phyloP scores from a whole-genome alignment of 306 rosid genomes.

The Fragaria vesca region DNA sequence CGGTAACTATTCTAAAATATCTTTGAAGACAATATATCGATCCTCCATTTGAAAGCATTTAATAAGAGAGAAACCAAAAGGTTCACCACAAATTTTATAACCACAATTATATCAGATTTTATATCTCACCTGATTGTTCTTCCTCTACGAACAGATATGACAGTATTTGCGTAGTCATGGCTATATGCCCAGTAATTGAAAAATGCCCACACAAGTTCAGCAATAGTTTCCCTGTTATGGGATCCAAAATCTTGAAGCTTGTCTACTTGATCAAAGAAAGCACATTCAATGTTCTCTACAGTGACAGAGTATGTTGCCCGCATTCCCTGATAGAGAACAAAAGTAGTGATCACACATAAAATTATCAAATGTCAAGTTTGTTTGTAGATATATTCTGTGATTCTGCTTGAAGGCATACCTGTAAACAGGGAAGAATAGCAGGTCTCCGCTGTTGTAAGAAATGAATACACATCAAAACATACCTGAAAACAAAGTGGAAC shows the following conservation, averaged over 20 bases:
- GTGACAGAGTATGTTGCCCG: slow-evolving; percentile 57
- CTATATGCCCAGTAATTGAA: slow-evolving; percentile 93
- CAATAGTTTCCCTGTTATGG: slow-evolving; percentile 66
- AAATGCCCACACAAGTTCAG: slow-evolving; percentile 90
- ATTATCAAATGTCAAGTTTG: not conserved
- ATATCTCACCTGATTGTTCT: slow-evolving; percentile 63
- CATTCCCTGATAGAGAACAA: slow-evolving; percentile 54
- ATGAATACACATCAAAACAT: slow-evolving; percentile 97
- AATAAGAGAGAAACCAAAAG: not conserved
- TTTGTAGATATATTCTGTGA: not conserved
- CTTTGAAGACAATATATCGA: not conserved
- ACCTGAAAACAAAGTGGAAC: slow-evolving; percentile 59
- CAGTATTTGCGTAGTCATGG: slow-evolving; percentile 82
- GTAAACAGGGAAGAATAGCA: slow-evolving; percentile 95
- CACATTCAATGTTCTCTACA: slow-evolving; percentile 65
- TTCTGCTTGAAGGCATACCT: slow-evolving; percentile 53
- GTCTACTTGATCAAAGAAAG: slow-evolving; percentile 82
- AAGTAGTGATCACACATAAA: slow-evolving; percentile 3
- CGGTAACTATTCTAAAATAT: not conserved
- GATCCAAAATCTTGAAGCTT: slow-evolving; percentile 58
- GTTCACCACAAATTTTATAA: not conserved
- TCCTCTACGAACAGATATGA: slow-evolving; percentile 88
- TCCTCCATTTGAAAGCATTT: not conserved
- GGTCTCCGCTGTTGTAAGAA: slow-evolving; percentile 80
- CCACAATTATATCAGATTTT: not conserved